phyloP scores from a whole-genome alignment of 1,284 basidiomycete species.

The Melampsora americana region DNA sequence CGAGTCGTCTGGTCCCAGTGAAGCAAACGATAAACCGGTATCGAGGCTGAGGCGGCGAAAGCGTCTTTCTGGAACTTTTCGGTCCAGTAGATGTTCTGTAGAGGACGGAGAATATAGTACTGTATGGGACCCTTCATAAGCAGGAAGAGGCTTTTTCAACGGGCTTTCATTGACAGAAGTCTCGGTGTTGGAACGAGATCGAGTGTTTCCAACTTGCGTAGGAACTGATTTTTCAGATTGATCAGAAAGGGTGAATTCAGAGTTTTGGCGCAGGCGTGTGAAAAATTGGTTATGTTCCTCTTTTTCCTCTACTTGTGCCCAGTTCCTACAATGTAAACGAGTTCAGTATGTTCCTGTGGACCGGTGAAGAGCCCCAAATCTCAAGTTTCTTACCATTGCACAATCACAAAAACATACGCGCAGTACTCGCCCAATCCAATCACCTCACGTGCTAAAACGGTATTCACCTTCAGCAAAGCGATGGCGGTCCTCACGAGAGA shows the following conservation, averaged over 20 bases:
- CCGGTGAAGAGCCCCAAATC: too few relatives aligned
- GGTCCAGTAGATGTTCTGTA: neutral
- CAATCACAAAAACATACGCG: constrained; percentile 18
- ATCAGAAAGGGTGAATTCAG: neutral
- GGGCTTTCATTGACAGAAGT: neutral
- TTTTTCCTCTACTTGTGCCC: neutral
- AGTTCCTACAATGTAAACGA: neutral
- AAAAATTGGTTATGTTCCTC: neutral
- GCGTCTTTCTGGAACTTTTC: neutral
- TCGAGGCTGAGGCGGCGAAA: constrained; percentile 24
- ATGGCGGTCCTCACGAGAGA: constrained; percentile 22
- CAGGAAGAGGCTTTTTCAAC: too few relatives aligned
- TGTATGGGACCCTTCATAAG: too few relatives aligned
- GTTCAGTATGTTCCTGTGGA: neutral
- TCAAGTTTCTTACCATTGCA: constrained; percentile 18
- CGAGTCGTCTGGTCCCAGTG: constrained; percentile 36
- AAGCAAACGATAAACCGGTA: constrained; percentile 20
- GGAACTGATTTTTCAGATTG: neutral
- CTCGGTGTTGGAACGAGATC: neutral
- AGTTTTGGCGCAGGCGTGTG: neutral
- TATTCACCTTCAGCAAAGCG: constrained; percentile 21
- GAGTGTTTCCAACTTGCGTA: neutral
- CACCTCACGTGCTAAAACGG: constrained; percentile 24
- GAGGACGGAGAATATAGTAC: too few relatives aligned
- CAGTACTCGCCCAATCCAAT: constrained; percentile 27